A percentile compares a stretch with the other conserved stretches of the same genome.
Evolutionary conservation across 805 yeast species (phyloP).

Genomic region (Barnettozyma salicaria): DNA sequence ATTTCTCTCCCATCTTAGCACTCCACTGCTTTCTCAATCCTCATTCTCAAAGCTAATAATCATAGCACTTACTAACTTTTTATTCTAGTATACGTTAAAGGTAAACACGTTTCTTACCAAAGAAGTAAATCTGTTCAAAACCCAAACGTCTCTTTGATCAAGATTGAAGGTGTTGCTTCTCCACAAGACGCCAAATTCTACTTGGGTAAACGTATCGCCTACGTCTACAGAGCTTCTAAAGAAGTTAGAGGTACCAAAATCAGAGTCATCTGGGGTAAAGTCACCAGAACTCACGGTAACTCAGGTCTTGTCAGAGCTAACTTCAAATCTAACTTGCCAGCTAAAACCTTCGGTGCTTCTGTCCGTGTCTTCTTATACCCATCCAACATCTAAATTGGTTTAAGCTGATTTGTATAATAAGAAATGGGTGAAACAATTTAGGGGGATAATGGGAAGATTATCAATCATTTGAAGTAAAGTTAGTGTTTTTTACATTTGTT

Average conservation of each 20-base stretch:
- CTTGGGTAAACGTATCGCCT: constrained; percentile 99
- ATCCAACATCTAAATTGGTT: constrained; percentile 81
- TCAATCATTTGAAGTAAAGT: neutral
- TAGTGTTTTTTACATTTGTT: constrained; percentile 8
- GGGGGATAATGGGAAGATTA: neutral
- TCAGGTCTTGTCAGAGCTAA: constrained; percentile 97
- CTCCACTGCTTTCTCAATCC: neutral
- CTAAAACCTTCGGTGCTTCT: constrained; percentile 99
- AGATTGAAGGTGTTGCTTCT: constrained; percentile 91
- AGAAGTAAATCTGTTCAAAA: constrained; percentile 97
- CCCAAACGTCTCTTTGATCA: constrained; percentile 95
- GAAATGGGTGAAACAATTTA: neutral
- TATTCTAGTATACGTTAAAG: constrained; percentile 92
- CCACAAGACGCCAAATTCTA: constrained; percentile 97
- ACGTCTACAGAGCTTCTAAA: constrained; percentile 98
- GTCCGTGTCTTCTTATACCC: constrained; percentile 99
- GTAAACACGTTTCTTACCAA: constrained; percentile 99
- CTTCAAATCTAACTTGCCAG: constrained; percentile 98
- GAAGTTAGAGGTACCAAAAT: constrained; percentile 98
- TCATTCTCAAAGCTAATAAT: neutral
- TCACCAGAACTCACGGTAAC: constrained; percentile 98
- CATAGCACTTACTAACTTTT: constrained; percentile 18
- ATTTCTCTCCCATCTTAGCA: neutral
- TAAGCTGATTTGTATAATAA: neutral
- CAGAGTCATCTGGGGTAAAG: constrained; percentile 99